Conservation (phyloP, 108 stramenopile genomes). For the Fragilaria crotonensis region DNA sequence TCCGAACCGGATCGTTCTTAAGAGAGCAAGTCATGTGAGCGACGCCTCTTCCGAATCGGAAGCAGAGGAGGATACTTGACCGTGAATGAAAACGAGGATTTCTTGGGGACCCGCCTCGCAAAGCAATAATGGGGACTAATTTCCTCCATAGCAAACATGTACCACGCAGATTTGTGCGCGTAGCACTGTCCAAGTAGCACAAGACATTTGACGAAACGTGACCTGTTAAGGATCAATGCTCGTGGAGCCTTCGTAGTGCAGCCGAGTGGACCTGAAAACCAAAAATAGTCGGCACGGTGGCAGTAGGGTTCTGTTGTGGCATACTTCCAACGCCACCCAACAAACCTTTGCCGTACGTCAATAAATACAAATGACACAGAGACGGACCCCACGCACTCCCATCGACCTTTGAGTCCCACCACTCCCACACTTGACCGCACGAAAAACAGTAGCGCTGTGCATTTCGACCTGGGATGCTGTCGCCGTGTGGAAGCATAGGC, state of each 20-base stretch:
- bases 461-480: too few relatives aligned
- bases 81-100: too few relatives aligned
- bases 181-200: too few relatives aligned
- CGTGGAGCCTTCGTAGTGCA: too few relatives aligned
- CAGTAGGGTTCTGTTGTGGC: constrained; percentile 1
- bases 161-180: too few relatives aligned
- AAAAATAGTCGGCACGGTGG: constrained; percentile 16
- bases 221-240: too few relatives aligned
- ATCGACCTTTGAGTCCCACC: constrained; percentile 40
- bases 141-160: too few relatives aligned
- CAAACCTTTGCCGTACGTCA: constrained; percentile 33
- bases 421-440: constrained; percentile 7
- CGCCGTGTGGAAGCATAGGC: constrained; percentile 36
- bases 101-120: too few relatives aligned
- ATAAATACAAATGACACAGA: constrained; percentile 38
- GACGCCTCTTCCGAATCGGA: constrained; percentile 31
- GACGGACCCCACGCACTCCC: constrained; percentile 54
- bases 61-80: constrained; percentile 13
- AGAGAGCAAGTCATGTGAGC: constrained; percentile 57
- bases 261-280: constrained; percentile 39
- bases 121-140: too few relatives aligned
- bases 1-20: constrained; percentile 40
- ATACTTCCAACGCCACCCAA: constrained; percentile 6
- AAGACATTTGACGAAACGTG: too few relatives aligned
- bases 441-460: constrained; percentile 3